Evolutionary conservation across 805 yeast species (phyloP).

Genomic region (Nakazawaea ishiwadae): DNA sequence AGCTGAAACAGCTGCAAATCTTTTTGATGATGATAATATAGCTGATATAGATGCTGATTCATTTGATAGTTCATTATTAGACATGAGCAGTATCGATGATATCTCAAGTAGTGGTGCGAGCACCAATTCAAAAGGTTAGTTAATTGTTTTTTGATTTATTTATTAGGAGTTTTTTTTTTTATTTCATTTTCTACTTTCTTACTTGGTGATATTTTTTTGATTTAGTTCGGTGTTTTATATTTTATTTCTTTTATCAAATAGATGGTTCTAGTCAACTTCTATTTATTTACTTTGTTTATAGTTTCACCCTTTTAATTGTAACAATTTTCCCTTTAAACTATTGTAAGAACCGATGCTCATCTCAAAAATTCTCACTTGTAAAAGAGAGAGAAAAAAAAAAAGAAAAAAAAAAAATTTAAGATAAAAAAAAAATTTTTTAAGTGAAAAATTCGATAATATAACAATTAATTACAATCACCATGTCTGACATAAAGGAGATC

Average conservation of each 20-base stretch:
- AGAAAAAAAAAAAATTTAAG: not conserved
- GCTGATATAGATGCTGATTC: constrained; percentile 11
- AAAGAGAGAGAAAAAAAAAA: too few species aligned
- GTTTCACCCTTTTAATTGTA: too few species aligned
- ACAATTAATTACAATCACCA: not conserved
- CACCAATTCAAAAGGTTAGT: not conserved
- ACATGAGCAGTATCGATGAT: constrained; percentile 11
- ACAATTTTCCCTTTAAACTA: too few species aligned
- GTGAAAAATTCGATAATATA: not conserved
- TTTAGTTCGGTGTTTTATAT: too few species aligned
- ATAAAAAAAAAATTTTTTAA: not conserved
- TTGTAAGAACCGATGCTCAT: not conserved
- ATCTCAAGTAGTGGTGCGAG: constrained; percentile 7
- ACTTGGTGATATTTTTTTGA: too few species aligned
- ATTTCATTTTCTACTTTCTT: too few species aligned
- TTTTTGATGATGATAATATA: too few species aligned
- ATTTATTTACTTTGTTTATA: too few species aligned
- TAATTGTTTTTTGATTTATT: not conserved
- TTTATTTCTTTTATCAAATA: too few species aligned
- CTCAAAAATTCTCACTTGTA: too few species aligned
- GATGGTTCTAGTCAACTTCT: too few species aligned
- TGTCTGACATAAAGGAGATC: constrained; percentile 5
- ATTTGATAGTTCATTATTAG: constrained; percentile 9
- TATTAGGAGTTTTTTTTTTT: not conserved
- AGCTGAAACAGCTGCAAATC: not conserved